phyloP scores from a whole-genome alignment of 2,329 filamentous ascomycete species.

The Microdochium paspali region DNA sequence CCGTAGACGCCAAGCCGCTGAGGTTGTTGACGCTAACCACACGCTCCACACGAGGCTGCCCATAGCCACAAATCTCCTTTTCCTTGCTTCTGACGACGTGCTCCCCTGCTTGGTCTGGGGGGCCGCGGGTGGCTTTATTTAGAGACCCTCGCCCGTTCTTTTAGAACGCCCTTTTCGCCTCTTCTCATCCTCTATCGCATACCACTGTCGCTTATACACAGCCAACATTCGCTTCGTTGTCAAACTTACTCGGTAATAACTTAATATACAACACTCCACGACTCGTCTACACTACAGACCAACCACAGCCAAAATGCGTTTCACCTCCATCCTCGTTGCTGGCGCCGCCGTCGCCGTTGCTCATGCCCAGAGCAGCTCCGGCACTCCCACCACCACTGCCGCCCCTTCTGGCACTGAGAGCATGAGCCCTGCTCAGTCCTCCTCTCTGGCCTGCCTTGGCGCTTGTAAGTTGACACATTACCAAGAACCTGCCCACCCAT shows the following conservation, averaged over 20 bases:
- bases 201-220: background rate
- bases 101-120: background rate
- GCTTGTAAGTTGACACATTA: constrained; percentile 24
- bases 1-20: background rate
- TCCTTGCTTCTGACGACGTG: background rate
- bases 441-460: constrained; percentile 33
- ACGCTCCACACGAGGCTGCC: background rate
- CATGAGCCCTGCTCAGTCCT: constrained; percentile 24
- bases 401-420: constrained; percentile 15
- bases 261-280: background rate
- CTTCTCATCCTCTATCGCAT: background rate
- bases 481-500: background rate
- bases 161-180: background rate
- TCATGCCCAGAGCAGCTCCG: constrained; percentile 27
- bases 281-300: background rate
- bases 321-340: constrained; percentile 39
- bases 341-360: constrained; percentile 38
- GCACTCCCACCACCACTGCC: constrained; percentile 4
- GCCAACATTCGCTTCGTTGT: background rate
- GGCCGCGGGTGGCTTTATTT: background rate
- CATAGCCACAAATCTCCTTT: background rate
- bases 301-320: constrained; percentile 44
- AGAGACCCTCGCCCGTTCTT: background rate
- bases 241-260: constrained; percentile 2
- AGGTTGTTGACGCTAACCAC: background rate